Percentiles rank a stretch among this genome's conserved stretches.
Conservation (phyloP, 2,329 filamentous ascomycete genomes). For the Penicillium sp. region DNA sequence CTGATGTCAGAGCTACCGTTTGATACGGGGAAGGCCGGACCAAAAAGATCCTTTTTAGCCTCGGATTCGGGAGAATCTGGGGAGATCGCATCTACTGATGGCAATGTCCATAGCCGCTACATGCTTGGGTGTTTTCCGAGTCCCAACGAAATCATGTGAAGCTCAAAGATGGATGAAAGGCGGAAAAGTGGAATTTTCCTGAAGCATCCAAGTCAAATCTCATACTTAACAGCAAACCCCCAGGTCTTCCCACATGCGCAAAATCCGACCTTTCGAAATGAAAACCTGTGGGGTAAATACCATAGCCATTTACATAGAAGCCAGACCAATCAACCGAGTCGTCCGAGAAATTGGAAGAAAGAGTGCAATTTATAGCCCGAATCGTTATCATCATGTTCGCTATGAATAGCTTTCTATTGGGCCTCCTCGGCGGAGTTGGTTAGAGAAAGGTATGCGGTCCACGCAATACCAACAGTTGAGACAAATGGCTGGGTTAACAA, state of each 20-base stretch:
- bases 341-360: constrained; percentile 11
- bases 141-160: background rate
- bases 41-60: constrained; percentile 17
- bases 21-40: constrained; percentile 29
- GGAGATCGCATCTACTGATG: constrained; percentile 23
- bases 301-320: constrained; percentile 16
- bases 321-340: constrained; percentile 15
- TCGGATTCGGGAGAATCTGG: constrained; percentile 28
- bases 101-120: constrained; percentile 22
- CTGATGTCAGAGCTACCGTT: constrained; percentile 37
- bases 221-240: background rate
- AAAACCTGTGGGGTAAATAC: constrained; percentile 11
- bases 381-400: constrained; percentile 19
- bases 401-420: constrained; percentile 21
- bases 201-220: constrained; percentile 5
- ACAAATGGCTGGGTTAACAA: constrained; percentile 72
- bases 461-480: constrained; percentile 90
- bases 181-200: background rate
- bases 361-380: constrained; percentile 9
- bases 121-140: background rate
- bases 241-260: constrained; percentile 7
- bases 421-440: constrained; percentile 80
- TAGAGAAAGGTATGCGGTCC: constrained; percentile 94
- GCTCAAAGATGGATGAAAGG: background rate
- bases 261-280: constrained; percentile 16